Conservation (phyloP, 1,139 yeast genomes). For the Citeromyces siamensis region DNA sequence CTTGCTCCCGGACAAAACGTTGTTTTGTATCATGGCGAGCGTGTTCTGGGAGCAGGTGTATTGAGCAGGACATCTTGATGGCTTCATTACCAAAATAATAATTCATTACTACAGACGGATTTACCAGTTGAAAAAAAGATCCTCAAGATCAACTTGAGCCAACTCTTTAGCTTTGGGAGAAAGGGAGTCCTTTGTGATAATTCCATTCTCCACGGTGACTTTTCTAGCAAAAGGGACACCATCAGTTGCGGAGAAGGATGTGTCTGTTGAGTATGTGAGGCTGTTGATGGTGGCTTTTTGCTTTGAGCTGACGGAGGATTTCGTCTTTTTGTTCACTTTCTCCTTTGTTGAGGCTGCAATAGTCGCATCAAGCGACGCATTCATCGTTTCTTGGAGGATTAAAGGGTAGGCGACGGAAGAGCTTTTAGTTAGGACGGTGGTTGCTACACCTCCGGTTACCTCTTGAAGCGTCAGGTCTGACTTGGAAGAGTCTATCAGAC, state of each 20-base stretch:
- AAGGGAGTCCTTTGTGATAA: conserved; percentile 9
- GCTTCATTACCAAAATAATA: neutral
- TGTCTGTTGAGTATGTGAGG: conserved; percentile 6
- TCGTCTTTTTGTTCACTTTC: conserved; percentile 5
- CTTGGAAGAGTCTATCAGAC: conserved; percentile 6
- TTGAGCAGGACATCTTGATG: too few species aligned
- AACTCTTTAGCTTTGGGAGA: conserved; percentile 1
- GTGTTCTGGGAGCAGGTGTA: conserved; percentile 71
- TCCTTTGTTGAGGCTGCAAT: conserved; percentile 4
- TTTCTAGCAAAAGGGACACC: conserved; percentile 9
- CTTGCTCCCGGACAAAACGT: conserved; percentile 86
- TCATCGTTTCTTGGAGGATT: conserved; percentile 6
- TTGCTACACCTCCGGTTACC: conserved; percentile 2
- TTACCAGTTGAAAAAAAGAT: too few species aligned
- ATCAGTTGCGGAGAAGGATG: conserved; percentile 4
- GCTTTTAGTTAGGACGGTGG: conserved; percentile 7
- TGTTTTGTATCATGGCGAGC: conserved; percentile 55
- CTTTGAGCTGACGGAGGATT: conserved; percentile 5
- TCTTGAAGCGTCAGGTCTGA: conserved; percentile 6
- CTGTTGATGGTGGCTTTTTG: conserved; percentile 8
- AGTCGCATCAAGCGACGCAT: conserved; percentile 7
- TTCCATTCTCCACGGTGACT: conserved; percentile 8
- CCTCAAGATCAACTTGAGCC: neutral
- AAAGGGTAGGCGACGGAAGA: conserved; percentile 8
- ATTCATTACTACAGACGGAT: too few species aligned